phyloP scores from a whole-genome alignment of 805 yeast species.

The Pichia thaimueangensis region DNA sequence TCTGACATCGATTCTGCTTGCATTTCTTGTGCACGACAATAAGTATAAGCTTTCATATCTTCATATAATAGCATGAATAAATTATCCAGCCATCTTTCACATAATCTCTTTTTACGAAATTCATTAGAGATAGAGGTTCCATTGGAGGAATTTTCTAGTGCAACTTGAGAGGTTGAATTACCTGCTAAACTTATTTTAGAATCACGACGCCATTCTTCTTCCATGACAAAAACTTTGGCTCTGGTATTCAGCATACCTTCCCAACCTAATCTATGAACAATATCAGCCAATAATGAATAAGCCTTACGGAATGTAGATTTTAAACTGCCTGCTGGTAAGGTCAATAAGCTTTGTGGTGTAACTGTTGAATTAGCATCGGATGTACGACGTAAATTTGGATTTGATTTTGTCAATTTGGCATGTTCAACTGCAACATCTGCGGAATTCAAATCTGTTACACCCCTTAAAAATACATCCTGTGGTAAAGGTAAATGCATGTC shows the following conservation, averaged over 20 bases:
- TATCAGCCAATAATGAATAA: constrained; percentile 56
- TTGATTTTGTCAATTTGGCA: constrained; percentile 38
- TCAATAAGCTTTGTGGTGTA: constrained; percentile 41
- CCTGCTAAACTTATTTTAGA: constrained; percentile 22
- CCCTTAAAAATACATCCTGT: constrained; percentile 61
- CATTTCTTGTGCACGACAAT: constrained; percentile 88
- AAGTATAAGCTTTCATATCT: constrained; percentile 74
- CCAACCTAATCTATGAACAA: constrained; percentile 70
- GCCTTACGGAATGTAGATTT: constrained; percentile 51
- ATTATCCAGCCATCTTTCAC: constrained; percentile 72
- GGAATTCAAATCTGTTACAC: constrained; percentile 62
- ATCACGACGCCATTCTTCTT: constrained; percentile 40
- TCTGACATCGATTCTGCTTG: constrained; percentile 69
- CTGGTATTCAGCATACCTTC: constrained; percentile 53
- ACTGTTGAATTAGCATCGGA: background rate
- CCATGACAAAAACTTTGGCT: constrained; percentile 64
- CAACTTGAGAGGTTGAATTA: background rate
- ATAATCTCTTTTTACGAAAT: constrained; percentile 56
- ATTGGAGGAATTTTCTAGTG: background rate
- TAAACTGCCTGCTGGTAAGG: constrained; percentile 64
- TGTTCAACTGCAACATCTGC: constrained; percentile 62
- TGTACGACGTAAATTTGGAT: background rate
- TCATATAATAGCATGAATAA: constrained; percentile 63
- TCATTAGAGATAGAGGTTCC: constrained; percentile 23
- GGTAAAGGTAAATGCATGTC: constrained; percentile 73